Evolutionary conservation across 805 yeast species (phyloP).

Genomic region (Cyberlindnera subsufficiens): DNA sequence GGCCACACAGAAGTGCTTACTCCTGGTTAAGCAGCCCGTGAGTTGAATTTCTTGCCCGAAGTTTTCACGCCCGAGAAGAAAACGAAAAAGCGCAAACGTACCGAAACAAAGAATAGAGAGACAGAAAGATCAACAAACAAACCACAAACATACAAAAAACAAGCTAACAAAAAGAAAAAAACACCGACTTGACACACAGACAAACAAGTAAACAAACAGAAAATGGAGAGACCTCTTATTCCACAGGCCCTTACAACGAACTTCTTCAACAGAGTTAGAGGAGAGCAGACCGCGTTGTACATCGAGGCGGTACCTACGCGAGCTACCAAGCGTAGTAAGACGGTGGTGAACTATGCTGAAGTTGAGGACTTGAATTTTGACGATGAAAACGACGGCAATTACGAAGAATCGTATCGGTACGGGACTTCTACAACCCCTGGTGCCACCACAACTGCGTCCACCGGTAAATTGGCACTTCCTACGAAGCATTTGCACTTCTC

Average conservation of each 20-base stretch:
- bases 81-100: too few species aligned
- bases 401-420: conserved; percentile 13
- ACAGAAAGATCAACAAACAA: too few species aligned
- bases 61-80: too few species aligned
- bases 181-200: too few species aligned
- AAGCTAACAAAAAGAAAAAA: too few species aligned
- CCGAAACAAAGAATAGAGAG: too few species aligned
- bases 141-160: too few species aligned
- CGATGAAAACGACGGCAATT: conserved; percentile 37
- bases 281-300: conserved; percentile 67
- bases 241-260: conserved; percentile 85
- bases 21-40: too few species aligned
- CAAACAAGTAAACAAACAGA: too few species aligned
- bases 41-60: too few species aligned
- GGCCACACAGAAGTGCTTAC: too few species aligned
- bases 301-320: conserved; percentile 73
- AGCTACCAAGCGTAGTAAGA: conserved; percentile 66
- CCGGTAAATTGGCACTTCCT: conserved; percentile 17
- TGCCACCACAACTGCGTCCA: conserved; percentile 1
- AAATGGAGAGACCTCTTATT: conserved; percentile 25
- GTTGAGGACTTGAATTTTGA: conserved; percentile 60
- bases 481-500: conserved; percentile 22
- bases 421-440: not conserved
- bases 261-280: conserved; percentile 63
- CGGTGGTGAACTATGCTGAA: conserved; percentile 79